phyloP scores from a whole-genome alignment of 805 yeast species.

The Nakazawaea siamensis region DNA sequence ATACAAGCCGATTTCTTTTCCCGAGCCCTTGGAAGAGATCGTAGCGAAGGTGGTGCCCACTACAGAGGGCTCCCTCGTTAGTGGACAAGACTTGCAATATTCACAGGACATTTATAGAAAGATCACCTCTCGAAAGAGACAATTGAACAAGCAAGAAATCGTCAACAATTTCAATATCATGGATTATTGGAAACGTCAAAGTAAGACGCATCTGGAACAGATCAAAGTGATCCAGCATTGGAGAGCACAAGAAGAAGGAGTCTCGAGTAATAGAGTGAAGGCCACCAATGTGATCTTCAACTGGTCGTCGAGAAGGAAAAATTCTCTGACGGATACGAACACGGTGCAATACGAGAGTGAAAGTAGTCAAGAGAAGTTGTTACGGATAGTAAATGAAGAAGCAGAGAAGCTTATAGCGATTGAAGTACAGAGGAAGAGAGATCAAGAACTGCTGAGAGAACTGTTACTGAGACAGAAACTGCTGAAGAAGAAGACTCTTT shows the following conservation, averaged over 20 bases:
- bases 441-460: background rate
- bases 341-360: background rate
- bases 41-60: background rate
- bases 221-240: background rate
- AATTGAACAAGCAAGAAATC: background rate
- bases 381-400: conserved; percentile 3
- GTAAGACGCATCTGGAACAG: background rate
- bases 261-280: background rate
- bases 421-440: background rate
- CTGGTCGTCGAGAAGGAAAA: conserved; percentile 1
- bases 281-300: conserved; percentile 3
- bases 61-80: background rate
- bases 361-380: conserved; percentile 7
- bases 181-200: conserved; percentile 2
- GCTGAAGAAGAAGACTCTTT: background rate
- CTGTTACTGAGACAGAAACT: background rate
- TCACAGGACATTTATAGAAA: background rate
- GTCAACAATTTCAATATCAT: conserved; percentile 3
- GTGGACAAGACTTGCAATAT: background rate
- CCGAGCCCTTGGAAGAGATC: background rate
- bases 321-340: background rate
- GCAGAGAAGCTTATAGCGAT: background rate
- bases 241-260: conserved; percentile 1
- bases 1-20: background rate
- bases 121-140: conserved; percentile 1